Evolutionary conservation across 2,329 filamentous ascomycete species (phyloP), one percentile per base, ranked within the genome.

Genomic region (Monosporascus sp.): DNA sequence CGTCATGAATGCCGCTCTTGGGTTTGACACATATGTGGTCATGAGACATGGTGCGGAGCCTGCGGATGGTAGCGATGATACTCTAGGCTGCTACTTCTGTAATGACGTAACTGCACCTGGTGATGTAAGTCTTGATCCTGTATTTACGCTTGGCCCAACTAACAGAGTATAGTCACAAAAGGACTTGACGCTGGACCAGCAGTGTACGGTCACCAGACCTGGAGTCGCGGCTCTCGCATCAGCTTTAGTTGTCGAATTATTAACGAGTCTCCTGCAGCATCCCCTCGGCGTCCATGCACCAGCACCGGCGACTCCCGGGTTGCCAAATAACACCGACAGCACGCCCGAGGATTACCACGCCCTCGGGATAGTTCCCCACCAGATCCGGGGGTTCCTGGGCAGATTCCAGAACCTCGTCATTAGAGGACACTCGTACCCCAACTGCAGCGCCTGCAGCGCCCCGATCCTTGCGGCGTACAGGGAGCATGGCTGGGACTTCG

Each of bases 61-160:
- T 3, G 68, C 72, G 43, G 74, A 77, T 49, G 76, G 81, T 11
- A 78, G 73, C n/a, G 76, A 83, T 51, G 75, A 83, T 49, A 84
- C 89, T 25, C 77, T 97, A 25, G 94, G 94, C 9, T 99, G 94
- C 72, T 99, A 99, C 69, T 99, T 97, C 71, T 99, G 94, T 73
- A 97, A 96, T 64, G 94, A 99, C 68, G 93, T 99, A 25, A 93
- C 97, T 48, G 90, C 93, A 6, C 94, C 94, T 22, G 87, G 87
- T 57, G 90, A 97, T 74, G 92, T 96, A 75, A 83, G 87, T 80
- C 37, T 43, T 15, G 35, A 7, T 11, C 18, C 45, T 50, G 39
- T 15, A 43, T 17, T 46, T 41, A 37, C 38, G 20, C 18, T 15
- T 48, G 43, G 15, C 49, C 38, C 49, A 59, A 55, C 59, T 68